A percentile compares a stretch with the other conserved stretches of the same genome.
Evolutionary conservation across 1,139 yeast species (phyloP).

Genomic region (Geotrichum bryndzae): DNA sequence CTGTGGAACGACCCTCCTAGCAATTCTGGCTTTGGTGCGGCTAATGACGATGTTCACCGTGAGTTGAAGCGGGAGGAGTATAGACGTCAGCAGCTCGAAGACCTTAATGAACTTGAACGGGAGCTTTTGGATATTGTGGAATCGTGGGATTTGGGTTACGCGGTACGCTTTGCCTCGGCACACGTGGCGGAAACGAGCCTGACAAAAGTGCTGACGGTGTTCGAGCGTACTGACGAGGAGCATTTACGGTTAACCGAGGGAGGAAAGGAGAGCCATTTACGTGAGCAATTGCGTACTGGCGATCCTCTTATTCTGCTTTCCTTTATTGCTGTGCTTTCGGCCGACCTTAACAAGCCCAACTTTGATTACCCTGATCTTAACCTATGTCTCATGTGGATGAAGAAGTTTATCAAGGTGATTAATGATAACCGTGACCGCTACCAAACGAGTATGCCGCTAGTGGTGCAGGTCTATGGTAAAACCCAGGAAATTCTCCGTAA

Average conservation of each 20-base stretch:
- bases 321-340: constrained; percentile 15
- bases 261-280: constrained; percentile 2
- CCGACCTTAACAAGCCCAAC: constrained; percentile 9
- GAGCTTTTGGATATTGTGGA: constrained; percentile 9
- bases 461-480: constrained; percentile 8
- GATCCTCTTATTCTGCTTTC: constrained; percentile 14
- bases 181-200: constrained; percentile 10
- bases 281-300: constrained; percentile 8
- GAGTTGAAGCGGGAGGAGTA: not conserved
- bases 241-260: not conserved
- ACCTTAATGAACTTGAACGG: constrained; percentile 6
- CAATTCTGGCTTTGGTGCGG: not conserved
- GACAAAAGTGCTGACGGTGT: constrained; percentile 11
- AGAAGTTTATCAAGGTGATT: constrained; percentile 10
- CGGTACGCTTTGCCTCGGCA: constrained; percentile 13
- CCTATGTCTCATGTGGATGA: constrained; percentile 13
- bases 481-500: constrained; percentile 6
- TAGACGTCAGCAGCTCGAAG: not conserved
- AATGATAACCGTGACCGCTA: constrained; percentile 14
- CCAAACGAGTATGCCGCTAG: constrained; percentile 2
- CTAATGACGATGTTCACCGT: not conserved
- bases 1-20: not conserved
- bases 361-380: not conserved
- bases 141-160: constrained; percentile 11
- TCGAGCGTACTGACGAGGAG: constrained; percentile 7